Percentiles rank a stretch among this genome's conserved stretches.
Conservation (phyloP, 805 yeast genomes). For the Metschnikowia kofuensis region DNA sequence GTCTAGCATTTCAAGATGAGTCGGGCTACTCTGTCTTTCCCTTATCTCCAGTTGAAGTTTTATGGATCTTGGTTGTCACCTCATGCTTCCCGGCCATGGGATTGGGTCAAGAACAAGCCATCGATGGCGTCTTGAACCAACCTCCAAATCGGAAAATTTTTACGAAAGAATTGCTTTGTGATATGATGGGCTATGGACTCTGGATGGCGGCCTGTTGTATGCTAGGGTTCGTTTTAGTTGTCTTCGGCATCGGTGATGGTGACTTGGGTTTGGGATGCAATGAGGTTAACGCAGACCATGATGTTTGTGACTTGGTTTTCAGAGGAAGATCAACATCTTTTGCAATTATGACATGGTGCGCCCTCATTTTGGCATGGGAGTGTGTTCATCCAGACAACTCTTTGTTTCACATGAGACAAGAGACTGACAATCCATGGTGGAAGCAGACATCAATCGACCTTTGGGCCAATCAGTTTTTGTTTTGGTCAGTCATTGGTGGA, state of each 20-base stretch:
- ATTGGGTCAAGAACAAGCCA: conserved; percentile 35
- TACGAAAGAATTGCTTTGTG: conserved; percentile 40
- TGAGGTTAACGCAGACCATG: conserved; percentile 17
- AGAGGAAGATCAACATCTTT: conserved; percentile 39
- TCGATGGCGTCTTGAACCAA: conserved; percentile 35
- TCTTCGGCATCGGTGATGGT: conserved; percentile 39
- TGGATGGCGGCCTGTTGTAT: conserved; percentile 43
- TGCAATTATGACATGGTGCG: conserved; percentile 42
- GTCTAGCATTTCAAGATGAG: conserved; percentile 65
- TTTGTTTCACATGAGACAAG: conserved; percentile 36
- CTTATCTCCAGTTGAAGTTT: conserved; percentile 43
- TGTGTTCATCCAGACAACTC: conserved; percentile 37
- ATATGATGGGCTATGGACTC: conserved; percentile 40
- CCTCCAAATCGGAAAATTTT: conserved; percentile 39
- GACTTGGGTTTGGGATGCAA: conserved; percentile 38
- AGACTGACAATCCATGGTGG: conserved; percentile 36
- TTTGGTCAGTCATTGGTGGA: conserved; percentile 38
- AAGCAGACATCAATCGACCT: conserved; percentile 33
- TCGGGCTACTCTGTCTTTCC: conserved; percentile 75
- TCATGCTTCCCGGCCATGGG: conserved; percentile 25
- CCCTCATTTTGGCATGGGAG: conserved; percentile 40
- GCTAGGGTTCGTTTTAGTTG: conserved; percentile 35
- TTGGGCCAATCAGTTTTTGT: conserved; percentile 36
- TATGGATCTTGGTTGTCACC: conserved; percentile 22
- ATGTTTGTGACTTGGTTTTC: conserved; percentile 31